phyloP scores from a whole-genome alignment of 2,329 filamentous ascomycete genomes.

The Immersiporthe knoxdaviesiana region DNA sequence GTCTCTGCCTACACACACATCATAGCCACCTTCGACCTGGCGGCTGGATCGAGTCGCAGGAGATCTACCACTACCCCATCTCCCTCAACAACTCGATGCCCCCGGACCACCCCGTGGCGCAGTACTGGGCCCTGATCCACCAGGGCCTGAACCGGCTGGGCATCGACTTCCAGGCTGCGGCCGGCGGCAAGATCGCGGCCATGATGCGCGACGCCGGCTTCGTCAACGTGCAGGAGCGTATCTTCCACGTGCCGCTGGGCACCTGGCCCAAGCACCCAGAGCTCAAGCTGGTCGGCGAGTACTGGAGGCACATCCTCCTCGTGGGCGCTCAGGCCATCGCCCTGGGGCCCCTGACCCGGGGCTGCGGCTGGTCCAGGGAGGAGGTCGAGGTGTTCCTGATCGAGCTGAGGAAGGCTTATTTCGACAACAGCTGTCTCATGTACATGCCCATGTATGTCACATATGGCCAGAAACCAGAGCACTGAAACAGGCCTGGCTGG shows the following conservation, averaged over 20 bases:
- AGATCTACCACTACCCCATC: constrained; percentile 45
- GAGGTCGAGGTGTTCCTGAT: constrained; percentile 42
- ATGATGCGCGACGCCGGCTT: constrained; percentile 48
- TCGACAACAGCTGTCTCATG: constrained; percentile 42
- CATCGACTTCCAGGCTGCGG: constrained; percentile 43
- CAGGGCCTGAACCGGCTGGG: constrained; percentile 42
- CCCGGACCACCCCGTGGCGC: constrained; percentile 43
- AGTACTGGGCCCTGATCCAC: constrained; percentile 36
- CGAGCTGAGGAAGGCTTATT: constrained; percentile 41
- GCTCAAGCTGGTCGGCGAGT: constrained; percentile 47
- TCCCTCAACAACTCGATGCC: constrained; percentile 51
- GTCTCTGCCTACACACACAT: no score
- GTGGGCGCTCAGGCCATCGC: constrained; percentile 48
- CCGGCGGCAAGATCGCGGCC: constrained; percentile 38
- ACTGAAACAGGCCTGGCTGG: constrained; percentile 4
- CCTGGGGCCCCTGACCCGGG: constrained; percentile 44
- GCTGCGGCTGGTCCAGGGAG: constrained; percentile 42
- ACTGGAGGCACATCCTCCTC: constrained; percentile 48
- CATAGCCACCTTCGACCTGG: constrained; percentile 47
- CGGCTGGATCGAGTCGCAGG: constrained; percentile 57
- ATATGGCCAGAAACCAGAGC: constrained; percentile 55
- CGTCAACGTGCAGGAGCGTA: constrained; percentile 45
- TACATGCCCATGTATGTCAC: constrained; percentile 61
- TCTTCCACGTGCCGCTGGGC: constrained; percentile 51
- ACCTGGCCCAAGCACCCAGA: constrained; percentile 49